phyloP scores from a whole-genome alignment of 805 yeast species.

The Hanseniaspora lachancei region DNA sequence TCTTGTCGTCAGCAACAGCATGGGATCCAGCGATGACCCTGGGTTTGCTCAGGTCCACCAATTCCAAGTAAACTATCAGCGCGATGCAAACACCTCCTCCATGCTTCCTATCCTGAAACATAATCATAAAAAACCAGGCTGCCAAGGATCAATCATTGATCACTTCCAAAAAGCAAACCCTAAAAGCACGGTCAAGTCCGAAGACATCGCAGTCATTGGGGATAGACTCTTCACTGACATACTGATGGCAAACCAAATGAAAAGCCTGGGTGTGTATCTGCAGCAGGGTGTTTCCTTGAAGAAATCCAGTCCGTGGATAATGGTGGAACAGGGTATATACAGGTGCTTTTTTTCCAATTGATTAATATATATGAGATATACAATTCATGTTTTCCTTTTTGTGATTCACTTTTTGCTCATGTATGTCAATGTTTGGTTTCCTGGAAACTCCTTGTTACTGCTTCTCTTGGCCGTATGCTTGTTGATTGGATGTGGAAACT shows the following conservation, averaged over 20 bases:
- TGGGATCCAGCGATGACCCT: conserved; percentile 73
- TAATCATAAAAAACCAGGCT: conserved; percentile 69
- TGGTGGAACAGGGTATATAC: conserved; percentile 1
- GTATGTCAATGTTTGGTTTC: conserved; percentile 6
- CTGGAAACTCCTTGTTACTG: conserved; percentile 4
- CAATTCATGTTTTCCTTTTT: not conserved
- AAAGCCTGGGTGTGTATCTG: conserved; percentile 73
- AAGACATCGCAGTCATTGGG: conserved; percentile 72
- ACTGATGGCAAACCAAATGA: conserved; percentile 89
- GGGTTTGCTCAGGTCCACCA: conserved; percentile 24
- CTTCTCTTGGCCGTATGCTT: not conserved
- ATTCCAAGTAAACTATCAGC: conserved; percentile 37
- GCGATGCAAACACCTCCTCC: conserved; percentile 36
- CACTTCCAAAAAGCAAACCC: conserved; percentile 43
- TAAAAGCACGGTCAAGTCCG: conserved; percentile 14
- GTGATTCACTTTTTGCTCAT: not conserved
- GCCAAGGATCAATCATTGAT: conserved; percentile 51
- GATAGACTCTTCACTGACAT: conserved; percentile 86
- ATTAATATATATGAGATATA: not conserved
- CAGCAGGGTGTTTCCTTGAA: conserved; percentile 49
- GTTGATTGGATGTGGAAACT: conserved; percentile 8
- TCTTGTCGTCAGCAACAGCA: conserved; percentile 80
- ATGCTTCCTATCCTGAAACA: not conserved
- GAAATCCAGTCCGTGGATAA: conserved; percentile 26
- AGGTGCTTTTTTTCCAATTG: not conserved